Percentiles rank a stretch among this genome's conserved stretches.
Evolutionary conservation across 768 basidiomycete species (phyloP).

Genomic region (Calocybe indica): DNA sequence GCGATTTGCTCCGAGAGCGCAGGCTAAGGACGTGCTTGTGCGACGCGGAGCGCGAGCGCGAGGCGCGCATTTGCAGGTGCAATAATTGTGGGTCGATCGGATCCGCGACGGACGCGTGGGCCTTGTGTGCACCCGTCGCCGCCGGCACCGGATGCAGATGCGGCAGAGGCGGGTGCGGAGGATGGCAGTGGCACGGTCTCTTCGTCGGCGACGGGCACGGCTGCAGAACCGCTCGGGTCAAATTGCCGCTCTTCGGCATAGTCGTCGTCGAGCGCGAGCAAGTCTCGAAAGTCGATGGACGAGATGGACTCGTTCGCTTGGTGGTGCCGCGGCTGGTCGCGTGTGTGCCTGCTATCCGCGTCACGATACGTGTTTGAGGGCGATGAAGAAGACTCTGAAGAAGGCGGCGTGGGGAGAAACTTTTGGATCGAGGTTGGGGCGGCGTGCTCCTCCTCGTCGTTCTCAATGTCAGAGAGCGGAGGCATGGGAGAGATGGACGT

Average conservation of each 20-base stretch:
- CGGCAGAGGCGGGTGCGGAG: slow-evolving; percentile 23
- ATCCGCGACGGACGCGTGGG: slow-evolving; percentile 19
- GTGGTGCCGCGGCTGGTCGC: slow-evolving; percentile 3
- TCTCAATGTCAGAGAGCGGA: not conserved
- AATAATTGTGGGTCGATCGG: slow-evolving; percentile 20
- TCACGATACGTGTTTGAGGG: not conserved
- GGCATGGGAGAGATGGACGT: not conserved
- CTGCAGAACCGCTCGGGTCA: no score
- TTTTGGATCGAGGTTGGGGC: not conserved
- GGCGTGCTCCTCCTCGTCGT: not conserved
- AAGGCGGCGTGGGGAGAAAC: slow-evolving; percentile 1
- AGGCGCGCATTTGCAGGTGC: slow-evolving; percentile 13
- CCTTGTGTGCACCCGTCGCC: slow-evolving; percentile 1
- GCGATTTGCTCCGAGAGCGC: slow-evolving; percentile 8
- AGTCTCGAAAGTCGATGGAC: slow-evolving; percentile 1
- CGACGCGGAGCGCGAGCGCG: slow-evolving; percentile 18
- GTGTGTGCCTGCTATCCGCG: no score
- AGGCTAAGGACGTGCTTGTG: slow-evolving; percentile 12
- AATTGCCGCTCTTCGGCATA: not conserved
- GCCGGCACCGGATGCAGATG: slow-evolving; percentile 2
- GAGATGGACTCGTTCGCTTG: slow-evolving; percentile 6
- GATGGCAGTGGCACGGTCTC: not conserved
- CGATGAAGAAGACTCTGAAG: slow-evolving; percentile 7
- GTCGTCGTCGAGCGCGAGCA: slow-evolving; percentile 1
- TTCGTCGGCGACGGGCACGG: not conserved